phyloP scores from a whole-genome alignment of 208 protist genomes.

The Leishmania turanica region DNA sequence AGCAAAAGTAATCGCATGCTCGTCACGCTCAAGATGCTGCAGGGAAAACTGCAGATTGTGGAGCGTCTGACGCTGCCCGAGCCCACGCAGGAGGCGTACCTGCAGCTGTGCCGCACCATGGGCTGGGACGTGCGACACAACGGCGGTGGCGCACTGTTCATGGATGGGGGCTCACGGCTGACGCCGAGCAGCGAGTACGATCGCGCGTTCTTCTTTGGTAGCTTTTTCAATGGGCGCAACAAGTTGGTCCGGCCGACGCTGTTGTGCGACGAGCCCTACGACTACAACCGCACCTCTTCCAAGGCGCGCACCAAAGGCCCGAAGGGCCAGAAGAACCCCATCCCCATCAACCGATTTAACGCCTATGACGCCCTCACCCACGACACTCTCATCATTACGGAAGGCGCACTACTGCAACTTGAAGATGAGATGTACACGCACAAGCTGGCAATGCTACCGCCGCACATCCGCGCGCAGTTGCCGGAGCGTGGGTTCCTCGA shows the following conservation, averaged over 20 bases:
- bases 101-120: conserved; percentile 84
- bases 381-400: conserved; percentile 86
- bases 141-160: conserved; percentile 89
- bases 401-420: conserved; percentile 88
- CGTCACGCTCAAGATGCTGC: conserved; percentile 88
- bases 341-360: conserved; percentile 93
- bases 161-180: conserved; percentile 90
- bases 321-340: conserved; percentile 92
- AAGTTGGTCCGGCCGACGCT: conserved; percentile 90
- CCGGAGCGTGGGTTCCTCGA: conserved; percentile 74
- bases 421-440: conserved; percentile 88
- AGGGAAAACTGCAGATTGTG: conserved; percentile 89
- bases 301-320: conserved; percentile 80
- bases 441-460: conserved; percentile 85
- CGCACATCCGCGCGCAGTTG: conserved; percentile 90
- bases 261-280: conserved; percentile 87
- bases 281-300: conserved; percentile 79
- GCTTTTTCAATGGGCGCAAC: conserved; percentile 92
- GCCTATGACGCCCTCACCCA: conserved; percentile 87
- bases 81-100: conserved; percentile 82
- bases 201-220: conserved; percentile 90
- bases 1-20: conserved; percentile 90
- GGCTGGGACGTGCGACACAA: conserved; percentile 90
- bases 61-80: conserved; percentile 77
- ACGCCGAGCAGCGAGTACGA: conserved; percentile 89